Percentiles rank a stretch among this genome's conserved stretches.
Evolutionary conservation across 2,329 filamentous ascomycete genomes (phyloP).

Genomic region (Verticillium isaacii): DNA sequence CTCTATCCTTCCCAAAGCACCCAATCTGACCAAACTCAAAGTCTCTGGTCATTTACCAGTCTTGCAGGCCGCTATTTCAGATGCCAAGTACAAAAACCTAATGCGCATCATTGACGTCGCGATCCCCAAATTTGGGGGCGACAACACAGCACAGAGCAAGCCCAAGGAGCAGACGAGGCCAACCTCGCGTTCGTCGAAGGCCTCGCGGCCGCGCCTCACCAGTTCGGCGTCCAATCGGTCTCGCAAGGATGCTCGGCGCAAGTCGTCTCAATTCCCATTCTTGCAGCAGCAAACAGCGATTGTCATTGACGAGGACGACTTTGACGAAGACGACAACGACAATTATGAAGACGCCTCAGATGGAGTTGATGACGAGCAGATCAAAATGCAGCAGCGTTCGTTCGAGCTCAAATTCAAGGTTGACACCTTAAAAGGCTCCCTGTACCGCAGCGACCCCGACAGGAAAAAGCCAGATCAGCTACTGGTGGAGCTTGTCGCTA

Average conservation of each 20-base stretch:
- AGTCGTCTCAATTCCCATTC: constrained; percentile 72
- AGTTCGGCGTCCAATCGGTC: constrained; percentile 42
- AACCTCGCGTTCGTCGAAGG: constrained; percentile 1
- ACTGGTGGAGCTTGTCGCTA: constrained; percentile 85
- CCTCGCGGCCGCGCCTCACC: constrained; percentile 36
- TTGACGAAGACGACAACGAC: constrained; percentile 58
- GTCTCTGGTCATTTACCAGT: constrained; percentile 90
- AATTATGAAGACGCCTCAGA: constrained; percentile 64
- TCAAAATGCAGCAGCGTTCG: constrained; percentile 79
- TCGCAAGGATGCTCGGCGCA: constrained; percentile 47
- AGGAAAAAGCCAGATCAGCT: constrained; percentile 71
- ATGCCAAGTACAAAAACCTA: constrained; percentile 92
- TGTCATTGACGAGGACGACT: constrained; percentile 68
- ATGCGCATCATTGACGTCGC: constrained; percentile 97
- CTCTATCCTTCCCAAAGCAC: constrained; percentile 93
- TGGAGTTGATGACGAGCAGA: constrained; percentile 47
- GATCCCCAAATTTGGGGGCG: constrained; percentile 70
- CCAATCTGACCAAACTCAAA: constrained; percentile 86
- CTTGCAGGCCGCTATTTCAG: constrained; percentile 85
- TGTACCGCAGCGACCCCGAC: constrained; percentile 82
- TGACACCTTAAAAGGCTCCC: constrained; percentile 85
- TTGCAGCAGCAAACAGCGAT: constrained; percentile 69
- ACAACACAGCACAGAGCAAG: constrained; percentile 17
- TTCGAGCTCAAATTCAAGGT: constrained; percentile 98
- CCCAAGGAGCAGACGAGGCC: constrained; percentile 19